Conservation (phyloP, 2,329 filamentous ascomycete genomes). For the Cryphonectria carpinicola region DNA sequence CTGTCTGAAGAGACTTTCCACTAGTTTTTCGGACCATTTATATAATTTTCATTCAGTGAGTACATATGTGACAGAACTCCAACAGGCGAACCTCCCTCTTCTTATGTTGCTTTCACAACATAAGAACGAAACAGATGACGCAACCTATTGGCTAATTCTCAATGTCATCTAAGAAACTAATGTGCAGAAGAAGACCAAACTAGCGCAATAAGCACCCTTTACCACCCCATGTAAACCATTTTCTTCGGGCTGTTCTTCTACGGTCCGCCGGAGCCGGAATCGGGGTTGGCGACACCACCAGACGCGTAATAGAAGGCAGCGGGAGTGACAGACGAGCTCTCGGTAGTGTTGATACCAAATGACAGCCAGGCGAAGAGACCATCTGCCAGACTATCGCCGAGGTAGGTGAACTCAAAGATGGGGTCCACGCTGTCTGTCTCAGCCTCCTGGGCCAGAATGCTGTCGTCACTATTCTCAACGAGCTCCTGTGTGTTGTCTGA, state of each 20-base stretch:
- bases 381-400: conserved; percentile 33
- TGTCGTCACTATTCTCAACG: conserved; percentile 34
- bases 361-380: conserved; percentile 38
- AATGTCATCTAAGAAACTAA: background rate
- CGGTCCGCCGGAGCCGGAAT: background rate
- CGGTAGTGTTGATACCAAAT: conserved; percentile 37
- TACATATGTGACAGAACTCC: background rate
- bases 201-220: background rate
- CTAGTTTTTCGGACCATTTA: no score
- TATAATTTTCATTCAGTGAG: background rate
- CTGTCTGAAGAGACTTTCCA: background rate
- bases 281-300: conserved; percentile 20
- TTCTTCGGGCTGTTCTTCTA: background rate
- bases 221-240: background rate
- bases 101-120: background rate
- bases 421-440: conserved; percentile 38
- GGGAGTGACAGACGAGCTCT: conserved; percentile 33
- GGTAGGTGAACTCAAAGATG: conserved; percentile 36
- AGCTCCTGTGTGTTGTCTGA: conserved; percentile 34
- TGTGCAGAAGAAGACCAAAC: background rate
- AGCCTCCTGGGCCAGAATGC: conserved; percentile 34
- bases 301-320: conserved; percentile 32
- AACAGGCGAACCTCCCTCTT: background rate
- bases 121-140: background rate
- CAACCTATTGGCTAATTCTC: background rate